Percentiles rank a stretch among this genome's conserved stretches.
These are phyloP conservation scores for Spiromastix sp. DNA, from an alignment of 2,329 filamentous ascomycete genomes.

Conservation along the genomic window DNA sequence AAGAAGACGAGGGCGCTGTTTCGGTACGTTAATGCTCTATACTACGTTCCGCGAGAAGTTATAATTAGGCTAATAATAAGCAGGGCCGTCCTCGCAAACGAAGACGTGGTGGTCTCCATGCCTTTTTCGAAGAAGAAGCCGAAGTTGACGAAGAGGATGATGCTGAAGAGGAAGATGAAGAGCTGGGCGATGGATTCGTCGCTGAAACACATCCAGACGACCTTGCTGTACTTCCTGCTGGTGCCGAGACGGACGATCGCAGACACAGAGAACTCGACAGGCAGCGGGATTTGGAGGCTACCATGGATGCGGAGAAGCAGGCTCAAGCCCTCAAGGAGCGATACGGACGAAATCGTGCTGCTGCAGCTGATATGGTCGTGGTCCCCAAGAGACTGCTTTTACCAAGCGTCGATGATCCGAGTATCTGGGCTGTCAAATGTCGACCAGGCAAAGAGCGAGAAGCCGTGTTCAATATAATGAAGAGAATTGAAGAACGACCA, in stretches of 20 bases:
- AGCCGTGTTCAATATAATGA: slow-evolving; percentile 77
- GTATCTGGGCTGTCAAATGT: slow-evolving; percentile 88
- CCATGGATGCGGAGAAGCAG: slow-evolving; percentile 87
- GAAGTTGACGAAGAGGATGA: slow-evolving; percentile 94
- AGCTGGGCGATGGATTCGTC: slow-evolving; percentile 75
- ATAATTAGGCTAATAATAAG: not conserved
- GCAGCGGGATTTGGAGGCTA: slow-evolving; percentile 74
- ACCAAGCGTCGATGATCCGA: slow-evolving; percentile 88
- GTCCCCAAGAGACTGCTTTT: slow-evolving; percentile 79
- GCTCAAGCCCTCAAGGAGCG: slow-evolving; percentile 77
- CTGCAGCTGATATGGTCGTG: slow-evolving; percentile 59
- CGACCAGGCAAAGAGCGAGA: slow-evolving; percentile 94
- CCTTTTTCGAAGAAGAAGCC: slow-evolving; percentile 95
- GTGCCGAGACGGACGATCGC: slow-evolving; percentile 76
- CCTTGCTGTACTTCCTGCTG: slow-evolving; percentile 61
- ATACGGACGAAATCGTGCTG: slow-evolving; percentile 68
- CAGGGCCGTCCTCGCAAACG: slow-evolving; percentile 71
- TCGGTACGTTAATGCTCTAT: slow-evolving; percentile 27
- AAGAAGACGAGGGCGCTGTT: slow-evolving; percentile 55
- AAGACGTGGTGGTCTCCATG: slow-evolving; percentile 60
- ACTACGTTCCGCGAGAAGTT: not conserved
- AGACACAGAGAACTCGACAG: slow-evolving; percentile 91
- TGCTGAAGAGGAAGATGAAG: slow-evolving; percentile 77
- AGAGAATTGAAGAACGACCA: slow-evolving; percentile 69
- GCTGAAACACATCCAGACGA: slow-evolving; percentile 88